phyloP scores from a whole-genome alignment of 306 rosid genomes.

The Luffa aegyptiaca region DNA sequence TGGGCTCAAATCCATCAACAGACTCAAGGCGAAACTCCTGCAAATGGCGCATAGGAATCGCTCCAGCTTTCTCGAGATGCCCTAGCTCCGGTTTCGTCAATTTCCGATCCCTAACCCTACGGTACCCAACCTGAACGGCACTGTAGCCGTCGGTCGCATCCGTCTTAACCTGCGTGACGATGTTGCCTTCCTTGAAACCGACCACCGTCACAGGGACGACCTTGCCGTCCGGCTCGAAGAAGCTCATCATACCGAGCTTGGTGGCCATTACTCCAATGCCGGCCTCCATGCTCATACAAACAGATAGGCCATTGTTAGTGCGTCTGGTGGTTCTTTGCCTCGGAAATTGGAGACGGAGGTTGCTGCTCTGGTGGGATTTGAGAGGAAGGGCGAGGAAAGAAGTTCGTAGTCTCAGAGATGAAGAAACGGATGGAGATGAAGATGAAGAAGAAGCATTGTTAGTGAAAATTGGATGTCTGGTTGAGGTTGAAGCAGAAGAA shows the following conservation, averaged over 20 bases:
- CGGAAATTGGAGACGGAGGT: slow-evolving; percentile 5
- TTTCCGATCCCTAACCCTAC: slow-evolving; percentile 69
- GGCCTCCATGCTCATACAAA: slow-evolving; percentile 73
- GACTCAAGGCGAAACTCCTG: slow-evolving; percentile 83
- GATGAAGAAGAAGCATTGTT: slow-evolving; percentile 8
- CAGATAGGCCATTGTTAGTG: neutral
- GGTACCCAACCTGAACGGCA: slow-evolving; percentile 80
- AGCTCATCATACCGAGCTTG: slow-evolving; percentile 93
- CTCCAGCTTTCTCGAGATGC: slow-evolving; percentile 65
- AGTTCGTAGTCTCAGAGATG: slow-evolving; percentile 1
- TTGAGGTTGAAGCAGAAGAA: slow-evolving; percentile 12
- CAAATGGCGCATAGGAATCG: slow-evolving; percentile 84
- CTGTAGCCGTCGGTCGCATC: slow-evolving; percentile 73
- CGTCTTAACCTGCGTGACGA: slow-evolving; percentile 78
- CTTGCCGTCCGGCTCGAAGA: slow-evolving; percentile 50
- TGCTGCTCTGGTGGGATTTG: neutral
- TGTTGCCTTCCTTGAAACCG: slow-evolving; percentile 90
- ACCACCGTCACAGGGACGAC: slow-evolving; percentile 89
- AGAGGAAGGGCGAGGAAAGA: slow-evolving; percentile 17
- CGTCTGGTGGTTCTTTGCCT: neutral
- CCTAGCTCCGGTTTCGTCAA: slow-evolving; percentile 83
- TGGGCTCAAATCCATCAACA: slow-evolving; percentile 44
- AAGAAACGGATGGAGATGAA: neutral
- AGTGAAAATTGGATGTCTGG: neutral
- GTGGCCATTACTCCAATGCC: slow-evolving; percentile 91